Base-by-base conservation (phyloP, 208 protist species). In the Crithidia sp. region DNA sequence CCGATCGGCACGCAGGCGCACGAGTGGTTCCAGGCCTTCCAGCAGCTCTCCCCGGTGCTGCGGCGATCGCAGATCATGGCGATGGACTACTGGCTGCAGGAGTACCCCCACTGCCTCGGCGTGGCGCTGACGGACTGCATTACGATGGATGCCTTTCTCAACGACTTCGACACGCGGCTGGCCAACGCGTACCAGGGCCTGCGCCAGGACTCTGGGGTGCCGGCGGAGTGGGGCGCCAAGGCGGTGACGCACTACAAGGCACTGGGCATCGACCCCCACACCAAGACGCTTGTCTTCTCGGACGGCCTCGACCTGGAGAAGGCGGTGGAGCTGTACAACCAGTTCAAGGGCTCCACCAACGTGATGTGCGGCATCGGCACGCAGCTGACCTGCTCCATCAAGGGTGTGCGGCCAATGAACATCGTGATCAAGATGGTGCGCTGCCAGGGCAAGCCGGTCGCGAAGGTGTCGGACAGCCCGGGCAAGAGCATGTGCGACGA, bases 361-460 rank as follows among this genome's bases (percentile, higher is more conserved):
- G 86, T 96, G 19, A 85, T 93, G 81, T 96, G 84, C 53, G 92
- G 92, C 44, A 90, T 96, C 19, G 92, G 92, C 19, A 96, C 92
- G 14, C 86, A 95, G 67, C 82, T 96, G 16, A 94, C 89, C 16
- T 96, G 92, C 83, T 86, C 84, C 59, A 93, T 96, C 54, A 79
- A 88, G 12, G 83, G 84, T 19, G 88, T 95, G 14, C 66, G 67
- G 17, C 72, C 88, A 54, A 81, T 96, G 61, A 96, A 95, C 73
- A 95, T 95, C 61, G 92, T 96, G n/a, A 85, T 96, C 39, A 96
- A 96, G 78, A 96, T 96, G 92, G 87, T 92, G 53, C 83, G 86
- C 57, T 96, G 89, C 79, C 86, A 96, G 74, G 89, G 89, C 37
- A 85, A 77, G 54, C 92, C 92, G 4, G 92, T 96, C 14, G 92